These are phyloP conservation scores for Pseudocercospora pini-densiflorae DNA, from an alignment of 2,329 filamentous ascomycete genomes.

Conservation along the genomic window DNA sequence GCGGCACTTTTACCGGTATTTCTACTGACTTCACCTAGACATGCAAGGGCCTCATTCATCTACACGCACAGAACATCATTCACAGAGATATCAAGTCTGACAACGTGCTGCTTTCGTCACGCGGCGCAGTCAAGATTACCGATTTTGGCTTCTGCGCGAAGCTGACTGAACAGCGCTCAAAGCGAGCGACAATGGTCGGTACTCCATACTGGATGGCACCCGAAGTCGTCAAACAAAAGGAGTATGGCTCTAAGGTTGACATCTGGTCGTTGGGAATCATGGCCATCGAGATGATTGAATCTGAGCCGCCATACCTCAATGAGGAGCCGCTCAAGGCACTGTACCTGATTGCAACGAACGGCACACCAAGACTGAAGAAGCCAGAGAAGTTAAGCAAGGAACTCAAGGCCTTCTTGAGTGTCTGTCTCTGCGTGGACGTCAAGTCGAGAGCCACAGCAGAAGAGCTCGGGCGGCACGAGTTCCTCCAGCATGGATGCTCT, in stretches of 20 bases:
- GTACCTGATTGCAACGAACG: constrained; percentile 97
- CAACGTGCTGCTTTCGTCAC: constrained; percentile 92
- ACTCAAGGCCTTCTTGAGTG: constrained; percentile 93
- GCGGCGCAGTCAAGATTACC: constrained; percentile 92
- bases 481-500: constrained; percentile 89
- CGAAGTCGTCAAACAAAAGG: constrained; percentile 98
- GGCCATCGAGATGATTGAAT: constrained; percentile 99
- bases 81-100: constrained; percentile 99
- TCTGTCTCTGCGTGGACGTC: constrained; percentile 96
- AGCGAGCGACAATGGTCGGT: constrained; percentile 98
- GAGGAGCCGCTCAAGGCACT: constrained; percentile 97
- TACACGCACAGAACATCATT: constrained; percentile 96
- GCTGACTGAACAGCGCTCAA: constrained; percentile 93
- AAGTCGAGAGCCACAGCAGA: constrained; percentile 90
- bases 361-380: constrained; percentile 95
- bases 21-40: constrained; percentile 63
- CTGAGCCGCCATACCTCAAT: constrained; percentile 95
- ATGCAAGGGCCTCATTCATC: constrained; percentile 90
- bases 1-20: not conserved
- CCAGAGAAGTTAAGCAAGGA: constrained; percentile 98
- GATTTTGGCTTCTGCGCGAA: constrained; percentile 99
- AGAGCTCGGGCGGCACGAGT: constrained; percentile 89
- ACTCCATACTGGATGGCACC: constrained; percentile 99
- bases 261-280: constrained; percentile 99
- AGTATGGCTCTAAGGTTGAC: constrained; percentile 97